Base-by-base conservation (phyloP, 23 red algal genomes). In the Gracilaria vermiculophylla region DNA sequence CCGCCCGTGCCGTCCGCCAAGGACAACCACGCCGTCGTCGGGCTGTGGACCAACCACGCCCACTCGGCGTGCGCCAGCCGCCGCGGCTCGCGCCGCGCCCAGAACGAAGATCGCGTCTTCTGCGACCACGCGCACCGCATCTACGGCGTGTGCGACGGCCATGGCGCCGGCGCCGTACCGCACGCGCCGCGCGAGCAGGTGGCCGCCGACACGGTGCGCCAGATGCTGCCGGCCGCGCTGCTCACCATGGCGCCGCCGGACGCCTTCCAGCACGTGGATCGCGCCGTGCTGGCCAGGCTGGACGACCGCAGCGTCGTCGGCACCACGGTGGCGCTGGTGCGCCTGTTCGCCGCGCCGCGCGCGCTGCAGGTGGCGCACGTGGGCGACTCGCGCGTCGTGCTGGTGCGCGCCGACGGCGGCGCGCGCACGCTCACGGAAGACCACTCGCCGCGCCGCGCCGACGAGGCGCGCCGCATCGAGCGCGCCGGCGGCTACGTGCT, bases 361-460 rank as follows among this genome's bases (percentile, higher is more conserved):
- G 24, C 17, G 2, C 36, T 94, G 50, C 44, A 70, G 28, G 91
- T 94, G 69, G 91, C 82, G 21, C 91, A 94, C 50, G 91, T 94
- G 39, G 91, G 91, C 55, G 91, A 94, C 54, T 94, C 91, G 39
- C 62, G 91, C 14, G 91, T 81, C 23, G 40, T 94, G 39, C 25
- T 90, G 12, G 37, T 78, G 11, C 40, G 33, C 34, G 56, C 36
- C 3, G 86, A 65, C n/a, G 81, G 81, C 3, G 16, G 62, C 17
- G 86, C 71, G 19, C 53, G 61, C 40, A 54, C 62, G 32, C 48
- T 90, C 23, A 90, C 86, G 3, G 47, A 34, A 3, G 86, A 90
- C 37, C 86, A 90, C 74, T 78, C 72, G 34, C 86, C 86, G 3
- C 39, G 23, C 13, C 51, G 86, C 5, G 51, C 86, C 0, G 72